Conservation (phyloP, 2,329 filamentous ascomycete genomes). For the Ascomycota sp. region DNA sequence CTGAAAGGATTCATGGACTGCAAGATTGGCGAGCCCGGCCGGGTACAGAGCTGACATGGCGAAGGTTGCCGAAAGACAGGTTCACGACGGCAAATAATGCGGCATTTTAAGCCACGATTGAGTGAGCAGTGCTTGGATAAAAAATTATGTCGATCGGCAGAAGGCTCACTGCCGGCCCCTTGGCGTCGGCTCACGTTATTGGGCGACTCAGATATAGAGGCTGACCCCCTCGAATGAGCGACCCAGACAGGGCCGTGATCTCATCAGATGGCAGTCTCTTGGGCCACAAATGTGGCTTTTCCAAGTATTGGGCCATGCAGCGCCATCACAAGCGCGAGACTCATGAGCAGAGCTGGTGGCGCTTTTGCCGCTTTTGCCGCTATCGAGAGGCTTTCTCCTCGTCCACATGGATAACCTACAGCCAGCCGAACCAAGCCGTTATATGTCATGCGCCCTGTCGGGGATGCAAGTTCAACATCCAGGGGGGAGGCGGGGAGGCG, state of each 20-base stretch:
- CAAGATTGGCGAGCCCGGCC: no score
- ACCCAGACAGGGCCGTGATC: not conserved
- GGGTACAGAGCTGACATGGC: no score
- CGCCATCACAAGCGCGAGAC: not conserved
- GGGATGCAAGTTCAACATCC: not conserved
- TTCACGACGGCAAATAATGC: no score
- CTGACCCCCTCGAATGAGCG: not conserved
- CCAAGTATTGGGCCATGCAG: not conserved
- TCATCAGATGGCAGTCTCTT: slow-evolving; percentile 1
- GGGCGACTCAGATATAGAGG: not conserved
- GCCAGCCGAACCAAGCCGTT: not conserved
- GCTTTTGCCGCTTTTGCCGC: not conserved
- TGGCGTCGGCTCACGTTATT: not conserved
- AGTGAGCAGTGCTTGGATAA: no score
- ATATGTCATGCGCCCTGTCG: not conserved
- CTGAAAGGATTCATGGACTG: no score
- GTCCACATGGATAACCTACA: not conserved
- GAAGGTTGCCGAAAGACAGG: no score
- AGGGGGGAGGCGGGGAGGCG: not conserved
- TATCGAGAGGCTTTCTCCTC: no score
- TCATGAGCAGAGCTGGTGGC: not conserved
- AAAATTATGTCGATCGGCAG: no score
- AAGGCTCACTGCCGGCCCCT: slow-evolving; percentile 1
- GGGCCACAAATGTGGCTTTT: not conserved
- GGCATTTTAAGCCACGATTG: no score